These are phyloP conservation scores for Acer campestre DNA, from an alignment of 345 rosid species.

Conservation along the genomic window DNA sequence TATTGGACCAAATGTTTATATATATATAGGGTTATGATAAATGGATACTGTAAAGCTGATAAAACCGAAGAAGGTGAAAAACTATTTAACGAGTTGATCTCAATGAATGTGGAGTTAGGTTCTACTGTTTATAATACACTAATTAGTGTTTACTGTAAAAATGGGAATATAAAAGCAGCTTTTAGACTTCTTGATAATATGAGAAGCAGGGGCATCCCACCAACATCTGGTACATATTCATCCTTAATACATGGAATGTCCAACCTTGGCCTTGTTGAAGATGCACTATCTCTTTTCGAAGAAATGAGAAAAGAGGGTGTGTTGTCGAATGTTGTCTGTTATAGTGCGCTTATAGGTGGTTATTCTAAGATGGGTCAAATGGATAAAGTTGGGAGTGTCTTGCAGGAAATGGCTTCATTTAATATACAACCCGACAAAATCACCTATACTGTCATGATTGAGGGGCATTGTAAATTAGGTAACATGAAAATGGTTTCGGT, in stretches of 20 bases:
- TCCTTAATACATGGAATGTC: constrained; percentile 73
- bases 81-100: constrained; percentile 55
- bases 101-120: constrained; percentile 47
- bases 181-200: constrained; percentile 61
- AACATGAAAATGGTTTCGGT: too few relatives aligned
- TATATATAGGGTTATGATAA: constrained; percentile 74
- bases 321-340: constrained; percentile 67
- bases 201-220: constrained; percentile 53
- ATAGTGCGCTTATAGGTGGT: constrained; percentile 73
- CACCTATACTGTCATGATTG: constrained; percentile 76
- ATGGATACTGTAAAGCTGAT: constrained; percentile 72
- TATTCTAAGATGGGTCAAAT: constrained; percentile 68
- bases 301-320: constrained; percentile 66
- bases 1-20: constrained; percentile 48
- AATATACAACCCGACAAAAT: constrained; percentile 63
- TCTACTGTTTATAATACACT: constrained; percentile 31
- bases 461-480: constrained; percentile 55
- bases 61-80: constrained; percentile 64
- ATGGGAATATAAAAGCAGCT: constrained; percentile 55
- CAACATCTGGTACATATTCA: constrained; percentile 59
- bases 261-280: constrained; percentile 51
- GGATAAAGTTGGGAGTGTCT: constrained; percentile 49
- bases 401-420: constrained; percentile 61
- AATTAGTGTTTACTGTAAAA: constrained; percentile 54
- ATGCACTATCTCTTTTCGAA: constrained; percentile 50